These are phyloP conservation scores for Yamadazyma trypodendri DNA, from an alignment of 1,139 yeast species.

Conservation along the genomic window DNA sequence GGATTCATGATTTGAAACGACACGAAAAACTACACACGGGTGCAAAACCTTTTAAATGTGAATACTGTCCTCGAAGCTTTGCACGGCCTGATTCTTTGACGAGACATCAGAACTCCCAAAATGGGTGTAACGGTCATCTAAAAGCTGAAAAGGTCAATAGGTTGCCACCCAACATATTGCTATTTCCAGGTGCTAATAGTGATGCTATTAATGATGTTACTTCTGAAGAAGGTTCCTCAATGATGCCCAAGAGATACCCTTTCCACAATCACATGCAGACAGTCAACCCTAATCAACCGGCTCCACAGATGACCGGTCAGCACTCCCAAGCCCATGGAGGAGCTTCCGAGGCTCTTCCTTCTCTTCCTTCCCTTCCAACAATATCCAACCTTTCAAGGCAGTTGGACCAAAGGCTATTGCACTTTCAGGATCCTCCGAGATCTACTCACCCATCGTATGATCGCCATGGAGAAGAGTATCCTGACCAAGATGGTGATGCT, in stretches of 20 bases:
- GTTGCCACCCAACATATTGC: background rate
- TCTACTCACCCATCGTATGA: background rate
- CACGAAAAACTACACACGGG: slow-evolving; percentile 78
- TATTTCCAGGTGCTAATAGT: background rate
- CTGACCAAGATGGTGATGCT: background rate
- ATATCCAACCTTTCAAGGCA: background rate
- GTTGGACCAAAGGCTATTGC: background rate
- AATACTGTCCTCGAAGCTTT: slow-evolving; percentile 61
- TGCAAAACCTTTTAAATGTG: slow-evolving; percentile 66
- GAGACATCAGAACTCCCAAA: slow-evolving; percentile 54
- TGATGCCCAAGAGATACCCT: background rate
- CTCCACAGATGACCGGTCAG: too few relatives aligned
- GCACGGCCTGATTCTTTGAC: slow-evolving; percentile 78
- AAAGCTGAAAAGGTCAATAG: slow-evolving; percentile 1
- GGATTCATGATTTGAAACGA: slow-evolving; percentile 74
- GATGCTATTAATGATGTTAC: background rate
- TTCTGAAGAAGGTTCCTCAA: background rate
- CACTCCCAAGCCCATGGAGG: background rate
- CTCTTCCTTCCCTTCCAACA: background rate
- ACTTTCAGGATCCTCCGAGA: background rate
- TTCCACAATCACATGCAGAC: background rate
- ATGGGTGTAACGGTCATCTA: slow-evolving; percentile 33
- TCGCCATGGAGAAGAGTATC: background rate
- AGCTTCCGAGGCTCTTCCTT: background rate
- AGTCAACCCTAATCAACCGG: background rate